Evolutionary conservation across 2,329 filamentous ascomycete species (phyloP).

Genomic region (Bipolaris sorokiniana): DNA sequence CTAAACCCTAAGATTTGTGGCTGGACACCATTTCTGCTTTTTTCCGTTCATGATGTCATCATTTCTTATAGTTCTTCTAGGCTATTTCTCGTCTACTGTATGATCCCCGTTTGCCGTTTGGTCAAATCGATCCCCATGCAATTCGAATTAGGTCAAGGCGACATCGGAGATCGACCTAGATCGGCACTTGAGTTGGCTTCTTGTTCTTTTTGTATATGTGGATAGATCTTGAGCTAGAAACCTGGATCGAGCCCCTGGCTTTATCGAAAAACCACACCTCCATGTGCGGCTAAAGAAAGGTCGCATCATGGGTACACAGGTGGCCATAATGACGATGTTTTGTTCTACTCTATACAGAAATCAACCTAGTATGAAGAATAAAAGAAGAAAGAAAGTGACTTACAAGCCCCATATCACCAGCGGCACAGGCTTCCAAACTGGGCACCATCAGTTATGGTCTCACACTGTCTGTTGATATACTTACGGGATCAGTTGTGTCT

Average conservation of each 20-base stretch:
- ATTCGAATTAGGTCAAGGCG: not conserved
- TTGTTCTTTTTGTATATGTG: not conserved
- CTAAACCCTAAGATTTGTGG: too few species aligned
- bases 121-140: not conserved
- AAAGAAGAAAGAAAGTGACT: not conserved
- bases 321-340: constrained; percentile 19
- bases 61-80: not conserved
- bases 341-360: constrained; percentile 9
- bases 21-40: too few species aligned
- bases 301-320: constrained; percentile 18
- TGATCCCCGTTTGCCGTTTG: too few species aligned
- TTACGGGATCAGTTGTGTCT: constrained; percentile 3
- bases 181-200: not conserved
- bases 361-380: not conserved
- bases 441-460: not conserved
- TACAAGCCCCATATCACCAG: not conserved
- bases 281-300: constrained; percentile 13
- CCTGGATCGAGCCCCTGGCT: not conserved
- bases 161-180: not conserved
- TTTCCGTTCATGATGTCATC: not conserved
- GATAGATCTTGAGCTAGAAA: not conserved
- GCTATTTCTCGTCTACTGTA: too few species aligned
- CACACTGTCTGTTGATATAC: not conserved
- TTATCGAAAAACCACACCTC: not conserved
- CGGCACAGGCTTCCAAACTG: not conserved